phyloP scores from a whole-genome alignment of 345 rosid genomes.

The Laguncularia racemosa region DNA sequence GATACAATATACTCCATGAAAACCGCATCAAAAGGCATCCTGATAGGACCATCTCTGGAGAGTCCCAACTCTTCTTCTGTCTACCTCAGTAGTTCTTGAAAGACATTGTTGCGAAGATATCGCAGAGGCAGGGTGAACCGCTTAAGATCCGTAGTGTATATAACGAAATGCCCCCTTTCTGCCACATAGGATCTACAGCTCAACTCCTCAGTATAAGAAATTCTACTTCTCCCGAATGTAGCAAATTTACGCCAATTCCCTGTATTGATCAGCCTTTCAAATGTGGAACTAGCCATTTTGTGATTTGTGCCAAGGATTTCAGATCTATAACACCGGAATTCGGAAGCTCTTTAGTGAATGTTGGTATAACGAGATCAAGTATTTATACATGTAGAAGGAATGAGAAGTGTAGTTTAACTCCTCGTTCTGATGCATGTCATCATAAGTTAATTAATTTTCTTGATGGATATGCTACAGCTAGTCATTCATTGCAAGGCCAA shows the following conservation, averaged over 20 bases:
- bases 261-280: constrained; percentile 11
- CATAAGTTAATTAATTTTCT: too few relatives aligned
- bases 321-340: too few relatives aligned
- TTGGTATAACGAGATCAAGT: too few relatives aligned
- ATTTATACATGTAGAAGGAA: too few relatives aligned
- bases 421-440: too few relatives aligned
- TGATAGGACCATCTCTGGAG: constrained; percentile 20
- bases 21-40: constrained; percentile 21
- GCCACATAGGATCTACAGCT: too few relatives aligned
- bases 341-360: too few relatives aligned
- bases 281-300: neutral
- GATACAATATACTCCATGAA: constrained; percentile 20
- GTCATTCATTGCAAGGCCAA: too few relatives aligned
- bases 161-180: constrained; percentile 12
- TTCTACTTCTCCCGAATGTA: neutral
- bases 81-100: constrained; percentile 25
- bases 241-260: constrained; percentile 20
- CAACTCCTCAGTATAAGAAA: too few relatives aligned
- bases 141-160: constrained; percentile 20
- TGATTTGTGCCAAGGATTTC: too few relatives aligned
- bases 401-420: too few relatives aligned
- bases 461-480: too few relatives aligned
- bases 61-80: constrained; percentile 34
- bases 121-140: constrained; percentile 8
- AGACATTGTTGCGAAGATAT: constrained; percentile 14